Evolutionary conservation across 2,329 filamentous ascomycete genomes (phyloP).

Genomic region (Phaeoacremonium minimum): DNA sequence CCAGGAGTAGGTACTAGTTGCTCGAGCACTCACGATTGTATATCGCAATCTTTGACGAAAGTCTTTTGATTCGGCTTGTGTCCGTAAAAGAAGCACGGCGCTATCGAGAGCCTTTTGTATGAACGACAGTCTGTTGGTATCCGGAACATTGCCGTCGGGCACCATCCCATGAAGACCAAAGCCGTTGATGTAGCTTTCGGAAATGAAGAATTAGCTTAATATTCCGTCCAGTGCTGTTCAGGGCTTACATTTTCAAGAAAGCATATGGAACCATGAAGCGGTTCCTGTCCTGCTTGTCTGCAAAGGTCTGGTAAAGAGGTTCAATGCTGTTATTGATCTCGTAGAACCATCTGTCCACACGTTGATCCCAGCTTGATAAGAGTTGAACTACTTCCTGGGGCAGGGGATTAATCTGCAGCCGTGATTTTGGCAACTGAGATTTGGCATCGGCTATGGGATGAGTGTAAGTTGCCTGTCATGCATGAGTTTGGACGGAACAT

Average conservation of each 20-base stretch:
- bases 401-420: neutral
- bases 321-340: conserved; percentile 1
- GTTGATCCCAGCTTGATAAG: neutral
- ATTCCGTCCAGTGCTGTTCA: neutral
- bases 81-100: neutral
- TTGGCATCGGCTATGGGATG: conserved; percentile 1
- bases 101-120: neutral
- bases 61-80: neutral
- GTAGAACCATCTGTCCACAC: neutral
- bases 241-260: neutral
- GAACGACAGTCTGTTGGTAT: neutral
- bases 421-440: neutral
- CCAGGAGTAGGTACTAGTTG: neutral
- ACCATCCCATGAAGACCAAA: neutral
- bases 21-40: neutral
- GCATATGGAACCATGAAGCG: conserved; percentile 1
- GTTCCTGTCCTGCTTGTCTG: neutral
- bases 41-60: neutral
- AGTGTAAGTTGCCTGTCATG: too few relatives aligned
- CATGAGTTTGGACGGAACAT: too few relatives aligned
- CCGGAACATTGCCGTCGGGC: neutral
- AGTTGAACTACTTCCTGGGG: neutral
- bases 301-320: neutral
- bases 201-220: neutral
- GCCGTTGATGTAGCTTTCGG: neutral